phyloP scores from a whole-genome alignment of 2,329 filamentous ascomycete genomes.

The Trematosphaeria pertusa region DNA sequence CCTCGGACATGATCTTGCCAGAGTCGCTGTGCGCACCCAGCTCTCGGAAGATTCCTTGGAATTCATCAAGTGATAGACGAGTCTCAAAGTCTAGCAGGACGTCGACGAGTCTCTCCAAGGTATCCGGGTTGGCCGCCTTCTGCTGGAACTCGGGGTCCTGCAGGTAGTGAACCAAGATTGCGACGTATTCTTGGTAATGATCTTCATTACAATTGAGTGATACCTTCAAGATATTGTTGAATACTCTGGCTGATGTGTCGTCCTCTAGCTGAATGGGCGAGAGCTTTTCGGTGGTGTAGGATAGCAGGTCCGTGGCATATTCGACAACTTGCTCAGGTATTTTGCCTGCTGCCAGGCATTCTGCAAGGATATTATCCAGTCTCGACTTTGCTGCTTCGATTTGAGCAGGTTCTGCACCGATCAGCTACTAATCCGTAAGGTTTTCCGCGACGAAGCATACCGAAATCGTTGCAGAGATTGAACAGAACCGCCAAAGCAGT shows the following conservation, averaged over 20 bases:
- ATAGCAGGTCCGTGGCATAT: conserved; percentile 43
- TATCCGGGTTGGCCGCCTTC: conserved; percentile 37
- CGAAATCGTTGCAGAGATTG: conserved; percentile 53
- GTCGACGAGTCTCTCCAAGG: conserved; percentile 35
- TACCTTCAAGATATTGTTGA: conserved; percentile 35
- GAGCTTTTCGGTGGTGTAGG: conserved; percentile 45
- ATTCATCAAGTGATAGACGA: conserved; percentile 34
- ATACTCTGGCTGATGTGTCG: conserved; percentile 34
- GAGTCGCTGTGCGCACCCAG: conserved; percentile 34
- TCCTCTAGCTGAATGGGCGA: conserved; percentile 42
- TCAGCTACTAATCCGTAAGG: too few relatives aligned
- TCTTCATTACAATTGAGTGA: conserved; percentile 41
- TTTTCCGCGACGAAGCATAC: too few relatives aligned
- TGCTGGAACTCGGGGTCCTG: conserved; percentile 45
- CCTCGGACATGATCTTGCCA: conserved; percentile 30
- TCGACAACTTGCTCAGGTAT: conserved; percentile 41
- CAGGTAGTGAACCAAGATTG: conserved; percentile 43
- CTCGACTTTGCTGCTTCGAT: conserved; percentile 40
- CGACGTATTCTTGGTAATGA: conserved; percentile 41
- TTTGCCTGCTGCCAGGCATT: conserved; percentile 29
- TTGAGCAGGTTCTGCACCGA: conserved; percentile 41
- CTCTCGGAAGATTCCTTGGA: conserved; percentile 35
- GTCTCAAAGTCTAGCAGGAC: conserved; percentile 41
- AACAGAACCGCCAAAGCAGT: conserved; percentile 51
- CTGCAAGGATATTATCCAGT: conserved; percentile 39